Evolutionary conservation across 306 rosid genomes (phyloP), one percentile per base, ranked within the genome.

Genomic region (Prunus salicina): DNA sequence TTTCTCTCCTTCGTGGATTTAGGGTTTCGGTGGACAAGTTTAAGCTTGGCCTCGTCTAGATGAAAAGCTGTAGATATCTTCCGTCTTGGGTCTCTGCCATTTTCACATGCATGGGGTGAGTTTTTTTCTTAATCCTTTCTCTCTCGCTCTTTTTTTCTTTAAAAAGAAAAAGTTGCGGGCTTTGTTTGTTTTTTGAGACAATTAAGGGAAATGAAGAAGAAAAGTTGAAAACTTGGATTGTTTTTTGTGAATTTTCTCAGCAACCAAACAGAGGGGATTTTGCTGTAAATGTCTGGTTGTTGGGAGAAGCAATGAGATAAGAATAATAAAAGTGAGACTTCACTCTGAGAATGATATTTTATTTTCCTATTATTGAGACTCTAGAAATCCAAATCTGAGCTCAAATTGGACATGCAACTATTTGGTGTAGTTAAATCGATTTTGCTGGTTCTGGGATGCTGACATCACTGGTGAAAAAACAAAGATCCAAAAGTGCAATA

Each of bases 31-130:
- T 71, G 67, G 47, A 27, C 50, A 77, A 76, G 75, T 84, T 83
- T 86, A 73, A 79, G 61, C 69, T 78, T 64, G 73, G 72, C 80
- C 43, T 55, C 61, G 27, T 66, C 70, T 92, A 81, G 81, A 91
- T 93, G 96, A 88, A 81, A 67, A 64, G 75, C 86, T 76, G 76
- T 76, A 41, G 82, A 69, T 82, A 75, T 79, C 67, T 85, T 82
- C 96, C 87, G 43, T 81, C 91, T 76, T 88, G 91, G 88, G 68
- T 87, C 86, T 86, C 62, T 75, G 82, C 72, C 74, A 77, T 89
- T 85, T 74, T 91, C 80, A 64, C 87, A 3, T 83, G 91, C 87
- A 82, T 91, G 91, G 93, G 97, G 98, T 93, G 72, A 88, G 84
- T 84, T 79, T 19, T 13, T 73, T 80, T 72, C 60, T 66, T 46